Percentiles rank a stretch among this genome's conserved stretches.
These are phyloP conservation scores for Acer negundo DNA, from an alignment of 345 rosid species.

Conservation along the genomic window DNA sequence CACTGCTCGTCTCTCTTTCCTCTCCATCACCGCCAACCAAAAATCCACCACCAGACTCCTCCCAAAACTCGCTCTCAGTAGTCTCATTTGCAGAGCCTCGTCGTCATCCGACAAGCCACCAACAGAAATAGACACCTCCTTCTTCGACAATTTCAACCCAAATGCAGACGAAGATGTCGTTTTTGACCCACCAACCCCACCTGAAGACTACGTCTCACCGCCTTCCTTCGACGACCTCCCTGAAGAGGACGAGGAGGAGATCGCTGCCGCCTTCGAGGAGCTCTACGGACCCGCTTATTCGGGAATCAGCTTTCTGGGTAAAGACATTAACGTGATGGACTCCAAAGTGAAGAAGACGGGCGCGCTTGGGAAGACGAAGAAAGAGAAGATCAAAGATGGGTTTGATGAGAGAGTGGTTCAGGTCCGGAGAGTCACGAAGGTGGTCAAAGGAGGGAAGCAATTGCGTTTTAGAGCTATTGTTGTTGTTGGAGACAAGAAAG, in stretches of 20 bases:
- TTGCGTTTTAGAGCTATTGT: slow-evolving; percentile 79
- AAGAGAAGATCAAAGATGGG: slow-evolving; percentile 68
- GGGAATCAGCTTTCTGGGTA: slow-evolving; percentile 61
- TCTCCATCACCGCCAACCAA: slow-evolving; percentile 22
- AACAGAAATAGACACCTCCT: slow-evolving; percentile 43
- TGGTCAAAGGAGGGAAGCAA: slow-evolving; percentile 92
- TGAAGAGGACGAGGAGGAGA: slow-evolving; percentile 67
- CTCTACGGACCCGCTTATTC: slow-evolving; percentile 80
- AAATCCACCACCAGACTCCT: slow-evolving; percentile 25
- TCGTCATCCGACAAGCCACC: slow-evolving; percentile 30
- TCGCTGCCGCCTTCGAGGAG: slow-evolving; percentile 74
- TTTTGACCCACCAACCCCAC: slow-evolving; percentile 67
- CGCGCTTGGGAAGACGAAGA: slow-evolving; percentile 51
- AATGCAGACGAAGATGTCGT: slow-evolving; percentile 37
- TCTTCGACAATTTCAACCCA: slow-evolving; percentile 47
- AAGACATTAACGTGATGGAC: slow-evolving; percentile 68
- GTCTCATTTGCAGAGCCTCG: slow-evolving; percentile 13
- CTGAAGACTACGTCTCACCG: slow-evolving; percentile 55
- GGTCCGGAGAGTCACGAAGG: slow-evolving; percentile 81
- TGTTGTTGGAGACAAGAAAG: slow-evolving; percentile 84
- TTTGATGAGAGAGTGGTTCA: slow-evolving; percentile 90
- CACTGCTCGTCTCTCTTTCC: slow-evolving; percentile 31
- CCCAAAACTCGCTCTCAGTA: slow-evolving; percentile 17
- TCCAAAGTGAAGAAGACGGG: slow-evolving; percentile 51
- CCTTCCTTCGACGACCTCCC: slow-evolving; percentile 78